Percentiles rank a stretch among this genome's conserved stretches.
Evolutionary conservation across 345 rosid genomes (phyloP).

Genomic region (Carallia pectinifolia): DNA sequence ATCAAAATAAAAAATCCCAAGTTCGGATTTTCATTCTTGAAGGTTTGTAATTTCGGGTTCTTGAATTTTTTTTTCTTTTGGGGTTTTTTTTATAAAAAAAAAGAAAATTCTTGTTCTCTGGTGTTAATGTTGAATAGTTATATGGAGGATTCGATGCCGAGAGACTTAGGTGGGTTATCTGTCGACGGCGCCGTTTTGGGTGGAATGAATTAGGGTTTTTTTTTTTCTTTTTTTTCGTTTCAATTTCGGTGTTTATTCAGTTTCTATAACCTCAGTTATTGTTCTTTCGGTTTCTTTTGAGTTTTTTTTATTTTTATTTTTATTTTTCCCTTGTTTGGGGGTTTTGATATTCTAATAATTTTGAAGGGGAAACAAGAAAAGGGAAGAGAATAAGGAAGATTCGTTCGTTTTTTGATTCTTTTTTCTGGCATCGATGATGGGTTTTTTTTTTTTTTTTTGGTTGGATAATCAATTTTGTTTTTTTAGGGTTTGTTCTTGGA

Average conservation of each 20-base stretch:
- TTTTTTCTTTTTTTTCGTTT: background rate
- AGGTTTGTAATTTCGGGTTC: background rate
- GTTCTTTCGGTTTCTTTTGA: background rate
- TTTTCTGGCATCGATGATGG: background rate
- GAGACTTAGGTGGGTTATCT: conserved; percentile 7
- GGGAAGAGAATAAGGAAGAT: conserved; percentile 4
- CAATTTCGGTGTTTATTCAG: background rate
- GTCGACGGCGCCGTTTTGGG: conserved; percentile 16
- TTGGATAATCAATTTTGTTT: background rate
- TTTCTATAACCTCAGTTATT: background rate
- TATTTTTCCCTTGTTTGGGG: background rate
- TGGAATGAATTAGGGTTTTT: conserved; percentile 1
- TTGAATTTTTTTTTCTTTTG: background rate
- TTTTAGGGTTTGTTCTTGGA: background rate
- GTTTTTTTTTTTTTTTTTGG: background rate
- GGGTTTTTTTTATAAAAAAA: background rate
- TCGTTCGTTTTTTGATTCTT: conserved; percentile 8
- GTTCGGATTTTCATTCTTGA: background rate
- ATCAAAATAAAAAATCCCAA: background rate
- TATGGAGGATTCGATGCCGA: conserved; percentile 16
- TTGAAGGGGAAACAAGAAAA: background rate
- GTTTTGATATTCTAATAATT: conserved; percentile 1
- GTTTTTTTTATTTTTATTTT: conserved; percentile 1
- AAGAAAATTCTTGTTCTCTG: background rate
- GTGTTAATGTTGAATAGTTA: background rate